Evolutionary conservation across 768 basidiomycete species (phyloP), one percentile per base, ranked within the genome.

Genomic region (Lactarius trivialis): DNA sequence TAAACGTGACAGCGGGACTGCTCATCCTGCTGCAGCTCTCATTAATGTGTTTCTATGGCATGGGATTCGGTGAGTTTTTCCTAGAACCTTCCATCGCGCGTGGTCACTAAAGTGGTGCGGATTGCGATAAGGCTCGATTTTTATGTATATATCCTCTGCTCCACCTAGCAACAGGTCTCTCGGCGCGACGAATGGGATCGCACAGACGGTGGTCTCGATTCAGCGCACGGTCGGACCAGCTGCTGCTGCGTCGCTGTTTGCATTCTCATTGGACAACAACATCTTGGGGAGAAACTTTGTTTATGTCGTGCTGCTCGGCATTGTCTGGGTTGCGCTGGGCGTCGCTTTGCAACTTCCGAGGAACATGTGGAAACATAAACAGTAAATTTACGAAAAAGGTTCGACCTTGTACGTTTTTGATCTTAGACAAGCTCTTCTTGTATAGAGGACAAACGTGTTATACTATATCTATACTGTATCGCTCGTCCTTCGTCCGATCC

Each of bases 101-200:
- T 1, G 12, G 21, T 33, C 58, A 21, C 15, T 57, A 19, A 39
- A 2, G 36, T 5, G 3, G 11, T 26, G 3, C 9, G 19, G 81
- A n/a, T 51, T 2, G 50, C 4, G 4, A 32, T 15, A 56, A 88
- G 88, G 85, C 28, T 81, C 84, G 51, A 72, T 88, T n/a, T 88
- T 87, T 71, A 86, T 89, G 60, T 86, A 83, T 64, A 82, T 90
- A 60, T 78, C 81, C 5, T 81, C 81, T 2, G 78, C 87, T 7
- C 76, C 88, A 0, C 87, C 88, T 1, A 86, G 85, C 59, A 78
- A 78, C 33, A 80, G 81, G 11, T 82, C 84, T 9, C 77, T 89
- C 7, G 88, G 88, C 7, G 82, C 85, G 1, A 86, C 84, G 28
- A 89, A 89, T 64, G 88, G 88, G 58, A 34, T 75, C 17, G 69